Conservation (phyloP, 2,329 filamentous ascomycete genomes). For the Neopestalotiopsis sp. region DNA sequence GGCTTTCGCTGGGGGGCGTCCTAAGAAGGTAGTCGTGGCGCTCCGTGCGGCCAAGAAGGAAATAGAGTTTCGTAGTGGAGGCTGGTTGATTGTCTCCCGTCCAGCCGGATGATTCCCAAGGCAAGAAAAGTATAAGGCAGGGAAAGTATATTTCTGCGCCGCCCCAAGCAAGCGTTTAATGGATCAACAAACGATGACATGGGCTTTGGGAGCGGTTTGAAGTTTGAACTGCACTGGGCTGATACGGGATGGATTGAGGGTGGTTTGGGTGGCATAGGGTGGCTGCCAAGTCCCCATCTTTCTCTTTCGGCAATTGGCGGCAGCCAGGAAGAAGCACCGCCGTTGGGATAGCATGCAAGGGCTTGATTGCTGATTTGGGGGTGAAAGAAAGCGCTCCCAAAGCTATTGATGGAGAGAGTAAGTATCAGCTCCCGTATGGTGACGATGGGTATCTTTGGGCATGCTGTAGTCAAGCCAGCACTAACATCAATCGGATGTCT, state of each 20-base stretch:
- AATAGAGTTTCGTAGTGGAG: conserved; percentile 8
- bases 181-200: background rate
- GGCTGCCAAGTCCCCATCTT: background rate
- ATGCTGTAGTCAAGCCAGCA: background rate
- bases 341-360: background rate
- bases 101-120: conserved; percentile 8
- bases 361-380: background rate
- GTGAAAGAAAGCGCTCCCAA: background rate
- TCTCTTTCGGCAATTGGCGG: conserved; percentile 11
- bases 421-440: background rate
- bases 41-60: background rate
- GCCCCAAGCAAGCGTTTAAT: background rate
- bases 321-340: background rate
- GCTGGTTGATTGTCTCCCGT: background rate
- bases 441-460: background rate
- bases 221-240: conserved; percentile 4
- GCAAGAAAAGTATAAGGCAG: too few relatives aligned
- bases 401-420: background rate
- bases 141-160: conserved; percentile 10
- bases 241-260: background rate
- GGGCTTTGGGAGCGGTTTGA: background rate
- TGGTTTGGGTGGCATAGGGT: background rate
- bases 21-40: background rate
- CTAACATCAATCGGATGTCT: too few relatives aligned
- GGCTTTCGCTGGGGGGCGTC: background rate